A percentile compares a stretch with the other conserved stretches of the same genome.
Conservation (phyloP, 257 asterid genomes). For the Vinca minor region DNA sequence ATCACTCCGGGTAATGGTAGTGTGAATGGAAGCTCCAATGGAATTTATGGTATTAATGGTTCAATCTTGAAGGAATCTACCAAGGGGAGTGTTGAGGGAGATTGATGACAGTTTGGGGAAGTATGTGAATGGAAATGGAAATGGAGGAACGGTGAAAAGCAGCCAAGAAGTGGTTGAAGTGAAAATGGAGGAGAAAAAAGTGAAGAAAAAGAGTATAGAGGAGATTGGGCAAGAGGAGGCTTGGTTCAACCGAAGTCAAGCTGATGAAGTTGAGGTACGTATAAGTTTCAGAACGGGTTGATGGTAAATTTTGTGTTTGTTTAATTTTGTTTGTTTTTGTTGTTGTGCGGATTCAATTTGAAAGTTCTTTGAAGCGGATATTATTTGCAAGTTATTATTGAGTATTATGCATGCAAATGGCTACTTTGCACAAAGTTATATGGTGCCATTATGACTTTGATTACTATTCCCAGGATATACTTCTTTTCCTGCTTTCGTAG, state of each 20-base stretch:
- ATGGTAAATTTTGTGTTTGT: not conserved
- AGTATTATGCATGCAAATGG: not conserved
- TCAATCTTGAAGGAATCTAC: conserved; percentile 9
- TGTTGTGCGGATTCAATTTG: not conserved
- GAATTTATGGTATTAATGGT: conserved; percentile 34
- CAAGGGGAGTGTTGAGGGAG: conserved; percentile 25
- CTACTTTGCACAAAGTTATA: not conserved
- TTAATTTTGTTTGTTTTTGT: not conserved
- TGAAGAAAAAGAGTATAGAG: conserved; percentile 53
- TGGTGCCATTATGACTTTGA: not conserved
- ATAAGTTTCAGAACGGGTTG: not conserved
- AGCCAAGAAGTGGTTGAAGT: conserved; percentile 23
- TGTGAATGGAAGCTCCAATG: conserved; percentile 26
- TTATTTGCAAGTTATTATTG: not conserved
- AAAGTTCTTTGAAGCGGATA: not conserved
- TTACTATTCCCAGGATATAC: too few species aligned
- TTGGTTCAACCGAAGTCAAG: conserved; percentile 50
- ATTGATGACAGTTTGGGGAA: conserved; percentile 36
- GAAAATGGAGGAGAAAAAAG: conserved; percentile 29
- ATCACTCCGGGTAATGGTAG: conserved; percentile 12
- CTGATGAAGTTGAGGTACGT: conserved; percentile 54
- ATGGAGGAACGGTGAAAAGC: conserved; percentile 24
- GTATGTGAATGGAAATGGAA: conserved; percentile 47
- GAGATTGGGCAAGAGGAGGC: conserved; percentile 92
- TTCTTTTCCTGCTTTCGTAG: not conserved